phyloP scores from a whole-genome alignment of 108 stramenopile species.

The Fistulifera solaris region DNA sequence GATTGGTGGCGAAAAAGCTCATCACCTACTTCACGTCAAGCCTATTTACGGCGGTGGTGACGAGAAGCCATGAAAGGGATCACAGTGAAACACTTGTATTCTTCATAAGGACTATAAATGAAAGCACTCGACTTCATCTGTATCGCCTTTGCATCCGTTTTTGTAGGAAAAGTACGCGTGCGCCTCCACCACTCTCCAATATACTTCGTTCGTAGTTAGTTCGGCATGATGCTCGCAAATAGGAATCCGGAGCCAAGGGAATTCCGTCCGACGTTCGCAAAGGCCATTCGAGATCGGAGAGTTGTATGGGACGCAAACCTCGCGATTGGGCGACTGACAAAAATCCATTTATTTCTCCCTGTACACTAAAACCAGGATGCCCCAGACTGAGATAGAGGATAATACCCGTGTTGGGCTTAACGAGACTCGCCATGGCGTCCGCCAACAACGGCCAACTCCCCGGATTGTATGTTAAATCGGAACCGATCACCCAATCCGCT shows the following conservation, averaged over 20 bases:
- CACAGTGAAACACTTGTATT: no score
- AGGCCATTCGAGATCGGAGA: constrained; percentile 2
- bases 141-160: no score
- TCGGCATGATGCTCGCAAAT: no score
- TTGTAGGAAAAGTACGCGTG: no score
- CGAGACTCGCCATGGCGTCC: constrained; percentile 45
- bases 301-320: constrained; percentile 11
- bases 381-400: constrained; percentile 54
- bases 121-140: no score
- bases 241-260: no score
- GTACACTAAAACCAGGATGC: constrained; percentile 63
- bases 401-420: constrained; percentile 31
- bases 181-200: no score
- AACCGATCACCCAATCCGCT: constrained; percentile 49
- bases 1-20: constrained; percentile 24
- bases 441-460: constrained; percentile 48
- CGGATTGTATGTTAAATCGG: constrained; percentile 64
- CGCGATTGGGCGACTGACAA: constrained; percentile 27
- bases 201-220: no score
- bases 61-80: no score
- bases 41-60: no score
- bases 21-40: constrained; percentile 23
- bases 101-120: no score
- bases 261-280: constrained; percentile 2
- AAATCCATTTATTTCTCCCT: constrained; percentile 55